Percentiles rank a stretch among this genome's conserved stretches.
Evolutionary conservation across 1,139 yeast genomes (phyloP).

Genomic region (Hansenula lynferdii): DNA sequence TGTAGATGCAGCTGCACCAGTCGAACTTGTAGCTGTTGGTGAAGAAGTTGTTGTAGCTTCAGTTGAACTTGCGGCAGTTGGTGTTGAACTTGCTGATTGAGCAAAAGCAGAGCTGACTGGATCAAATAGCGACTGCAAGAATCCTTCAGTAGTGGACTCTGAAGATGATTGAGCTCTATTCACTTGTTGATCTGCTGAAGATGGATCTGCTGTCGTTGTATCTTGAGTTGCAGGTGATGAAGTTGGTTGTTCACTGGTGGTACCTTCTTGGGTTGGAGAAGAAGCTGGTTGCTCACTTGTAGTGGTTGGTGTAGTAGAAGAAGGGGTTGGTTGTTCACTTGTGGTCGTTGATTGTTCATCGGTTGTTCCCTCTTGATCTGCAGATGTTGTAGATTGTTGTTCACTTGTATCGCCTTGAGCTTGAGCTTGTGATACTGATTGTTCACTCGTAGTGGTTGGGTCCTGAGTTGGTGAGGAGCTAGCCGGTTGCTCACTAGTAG

Average conservation of each 20-base stretch:
- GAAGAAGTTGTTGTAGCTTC: conserved; percentile 1
- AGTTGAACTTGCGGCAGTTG: conserved; percentile 1
- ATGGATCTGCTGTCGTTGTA: neutral
- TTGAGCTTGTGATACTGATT: too few relatives aligned
- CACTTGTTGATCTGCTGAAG: neutral
- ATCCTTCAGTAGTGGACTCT: neutral
- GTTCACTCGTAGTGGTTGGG: too few relatives aligned
- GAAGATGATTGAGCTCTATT: too few relatives aligned
- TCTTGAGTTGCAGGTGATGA: neutral
- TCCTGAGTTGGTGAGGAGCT: neutral
- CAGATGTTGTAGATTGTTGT: neutral
- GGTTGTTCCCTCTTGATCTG: neutral
- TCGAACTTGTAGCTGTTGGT: neutral
- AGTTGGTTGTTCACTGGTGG: neutral
- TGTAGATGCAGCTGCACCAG: conserved; percentile 5
- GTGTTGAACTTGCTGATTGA: neutral
- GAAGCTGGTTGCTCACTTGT: neutral
- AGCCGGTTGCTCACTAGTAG: neutral
- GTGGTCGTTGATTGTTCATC: too few relatives aligned
- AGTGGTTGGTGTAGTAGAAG: too few relatives aligned
- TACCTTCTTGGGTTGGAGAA: neutral
- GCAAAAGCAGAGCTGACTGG: neutral
- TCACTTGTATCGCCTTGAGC: neutral
- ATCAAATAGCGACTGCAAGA: neutral
- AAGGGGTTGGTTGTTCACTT: too few relatives aligned